Percentiles rank a stretch among this genome's conserved stretches.
Evolutionary conservation across 768 basidiomycete genomes (phyloP).

Genomic region (Psilocybe sp.): DNA sequence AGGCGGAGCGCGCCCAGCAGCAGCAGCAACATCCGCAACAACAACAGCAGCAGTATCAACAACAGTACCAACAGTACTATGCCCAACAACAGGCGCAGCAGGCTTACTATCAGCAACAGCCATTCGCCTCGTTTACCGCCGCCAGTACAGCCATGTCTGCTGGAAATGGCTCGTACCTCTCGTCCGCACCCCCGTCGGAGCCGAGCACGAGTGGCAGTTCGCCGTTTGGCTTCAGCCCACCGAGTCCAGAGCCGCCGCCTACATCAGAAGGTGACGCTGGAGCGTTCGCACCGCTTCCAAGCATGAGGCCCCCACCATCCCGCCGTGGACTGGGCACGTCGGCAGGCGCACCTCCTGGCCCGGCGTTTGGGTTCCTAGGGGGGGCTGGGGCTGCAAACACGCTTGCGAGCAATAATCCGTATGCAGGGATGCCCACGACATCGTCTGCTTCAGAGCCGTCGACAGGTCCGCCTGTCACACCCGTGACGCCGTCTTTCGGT

Average conservation of each 20-base stretch:
- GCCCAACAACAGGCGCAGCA: conserved; percentile 7
- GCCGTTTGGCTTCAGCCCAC: too few species aligned
- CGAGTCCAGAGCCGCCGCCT: background rate
- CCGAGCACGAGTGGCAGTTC: background rate
- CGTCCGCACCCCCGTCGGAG: background rate
- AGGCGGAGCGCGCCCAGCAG: conserved; percentile 8
- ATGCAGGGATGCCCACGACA: background rate
- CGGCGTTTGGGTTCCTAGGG: background rate
- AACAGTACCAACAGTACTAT: conserved; percentile 1
- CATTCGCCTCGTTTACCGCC: conserved; percentile 3
- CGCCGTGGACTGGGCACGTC: too few species aligned
- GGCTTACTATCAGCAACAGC: conserved; percentile 10
- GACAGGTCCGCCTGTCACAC: too few species aligned
- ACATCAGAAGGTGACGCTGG: background rate
- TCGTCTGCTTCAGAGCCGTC: background rate
- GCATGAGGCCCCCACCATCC: too few species aligned
- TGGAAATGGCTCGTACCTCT: conserved; percentile 11
- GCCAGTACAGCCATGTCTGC: conserved; percentile 20
- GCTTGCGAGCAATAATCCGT: conserved; percentile 5
- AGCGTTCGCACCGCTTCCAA: too few species aligned
- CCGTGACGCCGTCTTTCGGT: background rate
- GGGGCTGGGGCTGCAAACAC: background rate
- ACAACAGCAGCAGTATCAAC: background rate
- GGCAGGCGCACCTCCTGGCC: background rate
- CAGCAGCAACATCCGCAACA: conserved; percentile 2